These are phyloP conservation scores for Saccharomyces cerevisiae DNA, from an alignment of 805 yeast genomes.

Conservation along the genomic window DNA sequence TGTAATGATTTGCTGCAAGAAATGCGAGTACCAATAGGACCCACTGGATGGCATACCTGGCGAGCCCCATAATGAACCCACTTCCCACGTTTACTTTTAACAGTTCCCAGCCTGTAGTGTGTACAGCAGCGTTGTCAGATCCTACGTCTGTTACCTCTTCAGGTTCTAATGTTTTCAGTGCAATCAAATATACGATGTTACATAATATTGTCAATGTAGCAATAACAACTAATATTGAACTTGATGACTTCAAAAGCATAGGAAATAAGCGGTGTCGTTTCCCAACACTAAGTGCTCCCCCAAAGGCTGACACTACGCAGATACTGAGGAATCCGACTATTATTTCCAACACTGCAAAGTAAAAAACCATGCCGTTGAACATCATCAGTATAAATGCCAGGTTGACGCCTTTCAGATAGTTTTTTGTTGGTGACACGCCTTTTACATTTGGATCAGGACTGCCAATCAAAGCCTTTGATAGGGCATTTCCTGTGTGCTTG, in stretches of 20 bases:
- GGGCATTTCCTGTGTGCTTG: constrained; percentile 9
- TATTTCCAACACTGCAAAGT: constrained; percentile 9
- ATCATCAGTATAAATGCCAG: constrained; percentile 9
- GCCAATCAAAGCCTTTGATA: constrained; percentile 12
- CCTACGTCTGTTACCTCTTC: constrained; percentile 1
- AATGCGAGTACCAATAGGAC: constrained; percentile 7
- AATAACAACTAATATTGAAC: constrained; percentile 2
- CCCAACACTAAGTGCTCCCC: constrained; percentile 7
- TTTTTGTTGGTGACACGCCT: constrained; percentile 1
- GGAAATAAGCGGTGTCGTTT: constrained; percentile 7
- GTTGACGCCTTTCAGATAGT: constrained; percentile 13
- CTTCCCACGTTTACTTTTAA: constrained; percentile 13
- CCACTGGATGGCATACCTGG: constrained; percentile 12
- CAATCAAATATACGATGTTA: constrained; percentile 7
- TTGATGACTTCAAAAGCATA: constrained; percentile 3
- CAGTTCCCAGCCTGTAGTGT: constrained; percentile 14
- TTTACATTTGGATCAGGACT: constrained; percentile 2
- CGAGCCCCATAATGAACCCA: constrained; percentile 16
- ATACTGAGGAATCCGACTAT: constrained; percentile 5
- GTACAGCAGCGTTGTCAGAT: neutral
- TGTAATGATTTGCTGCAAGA: constrained; percentile 11
- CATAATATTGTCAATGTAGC: constrained; percentile 10
- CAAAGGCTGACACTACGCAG: constrained; percentile 8
- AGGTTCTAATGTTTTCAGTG: constrained; percentile 14
- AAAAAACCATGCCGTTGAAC: constrained; percentile 10